Base-by-base conservation (phyloP, 179 eudicot species). In the Nepenthes alata region DNA sequence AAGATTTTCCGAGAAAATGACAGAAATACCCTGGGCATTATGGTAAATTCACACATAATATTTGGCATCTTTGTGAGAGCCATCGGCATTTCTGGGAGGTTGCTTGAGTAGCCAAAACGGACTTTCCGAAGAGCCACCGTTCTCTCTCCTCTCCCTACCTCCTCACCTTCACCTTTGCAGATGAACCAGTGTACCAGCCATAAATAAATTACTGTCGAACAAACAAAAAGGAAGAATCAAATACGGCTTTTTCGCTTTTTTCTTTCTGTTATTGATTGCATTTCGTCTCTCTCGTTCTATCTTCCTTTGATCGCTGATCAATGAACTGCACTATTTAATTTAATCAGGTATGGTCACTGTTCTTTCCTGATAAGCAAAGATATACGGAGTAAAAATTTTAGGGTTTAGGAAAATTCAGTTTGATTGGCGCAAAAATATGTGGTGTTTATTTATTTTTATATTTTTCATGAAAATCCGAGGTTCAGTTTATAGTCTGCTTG, bases 171-270 rank as follows among this genome's bases (percentile, higher is more conserved):
- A 0, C 9, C 8, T 65, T 59, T 69, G 53, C 38, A 74, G 38
- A 72, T 60, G 74, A 71, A 68, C 69, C 65, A 67, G 35, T 68
- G 68, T 54, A 44, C 15, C 39, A 2, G 62, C 16, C 64, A 47
- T 57, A 1, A 57, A 8, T 45, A 11, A 53, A 51, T 36, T 53
- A 45, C 51, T 47, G n/a, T 49, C 50, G 57, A 12, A 52, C 1
- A n/a, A 55, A 49, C 6, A 41, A 60, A 52, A 66, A 41, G 45
- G 45, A 4, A 41, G 8, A 41, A 41, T 4, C 45, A 13, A 7
- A 38, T 37, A 47, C 8, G 45, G 5, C 5, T 53, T 41, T 41
- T 41, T 4, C 45, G 2, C 8, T 41, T 4, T 7, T 41, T 41
- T 41, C 8, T 41, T 41, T 41, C 6, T 41, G 5, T 35, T 54